phyloP scores from a whole-genome alignment of 805 yeast species.

The Wickerhamiella brachini region DNA sequence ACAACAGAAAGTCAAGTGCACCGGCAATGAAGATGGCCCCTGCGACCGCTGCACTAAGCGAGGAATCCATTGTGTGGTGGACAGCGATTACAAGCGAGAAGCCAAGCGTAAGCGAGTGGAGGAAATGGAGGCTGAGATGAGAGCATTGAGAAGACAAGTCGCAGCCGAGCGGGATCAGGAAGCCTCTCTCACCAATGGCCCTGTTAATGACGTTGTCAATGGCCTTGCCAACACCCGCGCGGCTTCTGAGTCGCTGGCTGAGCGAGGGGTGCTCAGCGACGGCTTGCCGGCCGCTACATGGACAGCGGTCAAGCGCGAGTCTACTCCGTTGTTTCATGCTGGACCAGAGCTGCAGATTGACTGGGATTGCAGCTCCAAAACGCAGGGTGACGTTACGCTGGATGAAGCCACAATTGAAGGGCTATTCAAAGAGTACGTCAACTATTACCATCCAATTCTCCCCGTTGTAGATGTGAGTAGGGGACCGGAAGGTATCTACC shows the following conservation, averaged over 20 bases:
- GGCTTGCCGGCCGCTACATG: background rate
- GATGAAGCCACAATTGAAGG: conserved; percentile 45
- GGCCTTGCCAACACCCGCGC: background rate
- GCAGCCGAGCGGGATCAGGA: background rate
- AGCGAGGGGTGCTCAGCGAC: background rate
- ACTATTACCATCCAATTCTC: conserved; percentile 68
- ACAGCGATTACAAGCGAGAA: conserved; percentile 76
- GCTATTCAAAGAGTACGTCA: conserved; percentile 55
- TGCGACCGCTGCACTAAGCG: conserved; percentile 73
- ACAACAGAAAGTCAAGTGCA: conserved; percentile 55
- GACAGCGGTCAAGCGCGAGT: background rate
- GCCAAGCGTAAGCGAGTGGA: conserved; percentile 50
- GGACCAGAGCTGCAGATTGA: background rate
- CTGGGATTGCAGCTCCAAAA: conserved; percentile 46
- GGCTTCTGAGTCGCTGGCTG: background rate
- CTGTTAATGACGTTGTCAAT: background rate
- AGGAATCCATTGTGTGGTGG: conserved; percentile 53
- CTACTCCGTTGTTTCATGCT: background rate
- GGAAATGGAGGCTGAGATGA: conserved; percentile 57
- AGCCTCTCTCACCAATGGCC: background rate
- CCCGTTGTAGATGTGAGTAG: conserved; percentile 74
- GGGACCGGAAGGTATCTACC: conserved; percentile 72
- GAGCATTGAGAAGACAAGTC: conserved; percentile 40
- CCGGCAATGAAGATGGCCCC: conserved; percentile 40
- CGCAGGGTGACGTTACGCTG: conserved; percentile 54